A percentile compares a stretch with the other conserved stretches of the same genome.
phyloP scores from a whole-genome alignment of 2,329 filamentous ascomycete species.

The Microascus cirrosus region DNA sequence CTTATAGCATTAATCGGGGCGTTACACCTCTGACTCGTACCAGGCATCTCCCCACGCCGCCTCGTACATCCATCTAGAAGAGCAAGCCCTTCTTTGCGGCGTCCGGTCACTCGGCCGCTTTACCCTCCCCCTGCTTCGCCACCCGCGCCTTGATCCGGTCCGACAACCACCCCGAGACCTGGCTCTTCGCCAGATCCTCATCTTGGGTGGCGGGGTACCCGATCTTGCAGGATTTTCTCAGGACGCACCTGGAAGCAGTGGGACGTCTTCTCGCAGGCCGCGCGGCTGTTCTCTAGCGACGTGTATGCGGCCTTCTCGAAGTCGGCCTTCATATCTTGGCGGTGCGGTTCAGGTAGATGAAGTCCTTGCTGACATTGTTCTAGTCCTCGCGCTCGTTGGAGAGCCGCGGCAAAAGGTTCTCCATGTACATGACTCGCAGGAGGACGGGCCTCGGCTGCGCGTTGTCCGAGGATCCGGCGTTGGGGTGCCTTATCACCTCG shows the following conservation, averaged over 20 bases:
- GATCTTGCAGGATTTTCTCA: slow-evolving; percentile 29
- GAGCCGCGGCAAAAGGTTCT: slow-evolving; percentile 33
- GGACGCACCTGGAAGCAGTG: slow-evolving; percentile 36
- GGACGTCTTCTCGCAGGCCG: slow-evolving; percentile 31
- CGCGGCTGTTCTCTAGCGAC: slow-evolving; percentile 33
- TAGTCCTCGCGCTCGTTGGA: slow-evolving; percentile 30
- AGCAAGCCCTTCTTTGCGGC: too few species aligned
- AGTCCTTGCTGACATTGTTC: slow-evolving; percentile 40
- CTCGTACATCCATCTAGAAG: too few species aligned
- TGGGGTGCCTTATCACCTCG: slow-evolving; percentile 27
- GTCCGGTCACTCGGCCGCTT: slow-evolving; percentile 26
- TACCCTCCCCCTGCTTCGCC: slow-evolving; percentile 29
- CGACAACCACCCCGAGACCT: slow-evolving; percentile 32
- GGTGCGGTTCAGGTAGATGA: slow-evolving; percentile 29
- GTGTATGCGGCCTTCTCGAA: slow-evolving; percentile 32
- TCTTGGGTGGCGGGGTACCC: slow-evolving; percentile 22
- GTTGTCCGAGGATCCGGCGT: slow-evolving; percentile 10
- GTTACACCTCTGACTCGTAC: too few species aligned
- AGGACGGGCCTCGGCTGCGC: slow-evolving; percentile 25
- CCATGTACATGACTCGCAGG: slow-evolving; percentile 36
- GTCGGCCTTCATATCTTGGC: slow-evolving; percentile 25
- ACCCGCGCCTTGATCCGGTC: slow-evolving; percentile 36
- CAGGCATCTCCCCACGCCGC: too few species aligned
- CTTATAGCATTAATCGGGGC: too few species aligned
- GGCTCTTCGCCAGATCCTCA: slow-evolving; percentile 20